A percentile compares a stretch with the other conserved stretches of the same genome.
These are phyloP conservation scores for Samsoniella hepiali DNA, from an alignment of 2,329 filamentous ascomycete genomes.

Conservation along the genomic window DNA sequence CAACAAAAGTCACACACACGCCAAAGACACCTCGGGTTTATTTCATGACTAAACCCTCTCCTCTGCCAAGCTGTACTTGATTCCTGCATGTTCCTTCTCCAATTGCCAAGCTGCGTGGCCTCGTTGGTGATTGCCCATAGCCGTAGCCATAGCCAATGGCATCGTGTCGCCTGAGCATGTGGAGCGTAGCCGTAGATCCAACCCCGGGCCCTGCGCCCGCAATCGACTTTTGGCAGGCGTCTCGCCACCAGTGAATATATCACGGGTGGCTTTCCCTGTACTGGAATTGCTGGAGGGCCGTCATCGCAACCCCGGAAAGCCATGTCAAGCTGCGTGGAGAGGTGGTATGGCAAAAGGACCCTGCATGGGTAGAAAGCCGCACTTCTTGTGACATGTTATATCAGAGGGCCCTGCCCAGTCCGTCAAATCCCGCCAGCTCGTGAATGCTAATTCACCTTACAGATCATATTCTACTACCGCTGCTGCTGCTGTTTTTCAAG, in stretches of 20 bases:
- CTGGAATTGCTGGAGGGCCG: background rate
- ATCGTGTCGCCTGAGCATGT: background rate
- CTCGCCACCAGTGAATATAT: background rate
- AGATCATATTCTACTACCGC: too few relatives aligned
- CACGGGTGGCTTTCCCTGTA: background rate
- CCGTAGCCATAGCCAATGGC: background rate
- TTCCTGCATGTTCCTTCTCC: background rate
- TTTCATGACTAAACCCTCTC: too few relatives aligned
- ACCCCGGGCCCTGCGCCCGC: background rate
- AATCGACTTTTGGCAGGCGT: background rate
- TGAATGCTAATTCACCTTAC: too few relatives aligned
- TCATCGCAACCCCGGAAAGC: background rate
- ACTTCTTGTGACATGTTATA: too few relatives aligned
- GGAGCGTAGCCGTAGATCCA: background rate
- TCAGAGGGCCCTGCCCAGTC: too few relatives aligned
- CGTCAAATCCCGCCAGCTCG: too few relatives aligned
- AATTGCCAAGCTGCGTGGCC: background rate
- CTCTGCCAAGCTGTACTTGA: too few relatives aligned
- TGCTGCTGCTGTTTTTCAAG: too few relatives aligned
- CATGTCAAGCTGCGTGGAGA: background rate
- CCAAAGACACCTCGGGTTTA: too few relatives aligned
- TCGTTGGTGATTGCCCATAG: background rate
- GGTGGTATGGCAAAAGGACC: too few relatives aligned
- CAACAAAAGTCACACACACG: too few relatives aligned
- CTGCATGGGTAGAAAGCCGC: too few relatives aligned